Conservation (phyloP, 2,329 filamentous ascomycete genomes). For the Coniella vitis region DNA sequence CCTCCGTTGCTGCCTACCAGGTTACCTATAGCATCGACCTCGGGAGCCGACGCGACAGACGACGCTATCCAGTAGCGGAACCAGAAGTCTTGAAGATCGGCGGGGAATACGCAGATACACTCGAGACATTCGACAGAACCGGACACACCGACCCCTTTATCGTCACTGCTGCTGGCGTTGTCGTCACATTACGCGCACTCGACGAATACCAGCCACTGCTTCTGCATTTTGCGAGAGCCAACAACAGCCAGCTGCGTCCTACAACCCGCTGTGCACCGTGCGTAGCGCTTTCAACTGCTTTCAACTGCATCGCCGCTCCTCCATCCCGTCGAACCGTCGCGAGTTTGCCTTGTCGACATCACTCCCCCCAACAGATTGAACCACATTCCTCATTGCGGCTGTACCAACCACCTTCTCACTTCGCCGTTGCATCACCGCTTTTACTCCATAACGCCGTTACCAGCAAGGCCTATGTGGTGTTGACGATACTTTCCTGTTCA, state of each 20-base stretch:
- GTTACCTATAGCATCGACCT: constrained; percentile 1
- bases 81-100: constrained; percentile 1
- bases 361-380: neutral
- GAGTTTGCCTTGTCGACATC: neutral
- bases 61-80: neutral
- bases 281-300: neutral
- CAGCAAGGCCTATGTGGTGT: constrained; percentile 9
- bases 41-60: constrained; percentile 2
- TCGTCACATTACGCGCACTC: too few species aligned
- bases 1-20: constrained; percentile 11
- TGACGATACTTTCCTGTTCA: neutral
- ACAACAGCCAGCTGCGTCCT: too few species aligned
- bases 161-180: neutral
- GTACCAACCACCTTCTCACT: constrained; percentile 2
- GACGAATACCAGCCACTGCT: too few species aligned
- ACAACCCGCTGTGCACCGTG: too few species aligned
- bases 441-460: neutral
- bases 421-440: neutral
- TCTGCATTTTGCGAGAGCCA: too few species aligned
- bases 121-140: neutral
- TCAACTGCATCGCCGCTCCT: neutral
- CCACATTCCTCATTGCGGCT: constrained; percentile 1
- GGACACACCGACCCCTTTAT: neutral
- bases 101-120: neutral
- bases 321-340: neutral